These are phyloP conservation scores for Dalbergia cochinchinensis DNA, from an alignment of 306 rosid species.

Conservation along the genomic window DNA sequence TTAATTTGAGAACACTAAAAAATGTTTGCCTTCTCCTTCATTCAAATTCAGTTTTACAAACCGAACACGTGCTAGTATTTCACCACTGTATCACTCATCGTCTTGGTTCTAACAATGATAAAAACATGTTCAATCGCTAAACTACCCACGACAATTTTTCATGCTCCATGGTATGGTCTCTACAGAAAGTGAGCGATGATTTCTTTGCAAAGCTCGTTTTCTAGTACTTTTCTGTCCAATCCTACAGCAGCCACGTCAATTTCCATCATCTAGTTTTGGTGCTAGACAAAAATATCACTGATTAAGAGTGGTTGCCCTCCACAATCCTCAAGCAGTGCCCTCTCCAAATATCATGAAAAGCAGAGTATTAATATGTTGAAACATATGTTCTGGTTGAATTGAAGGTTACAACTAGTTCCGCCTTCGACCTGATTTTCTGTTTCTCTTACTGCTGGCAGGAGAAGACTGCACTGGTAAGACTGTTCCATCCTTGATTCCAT, in stretches of 20 bases:
- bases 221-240: too few species aligned
- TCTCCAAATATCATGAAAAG: slow-evolving; percentile 3
- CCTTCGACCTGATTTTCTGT: slow-evolving; percentile 72
- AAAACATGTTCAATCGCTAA: too few species aligned
- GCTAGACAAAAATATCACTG: neutral
- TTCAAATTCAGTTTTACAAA: too few species aligned
- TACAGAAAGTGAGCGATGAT: neutral
- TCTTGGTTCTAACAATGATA: too few species aligned
- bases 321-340: neutral
- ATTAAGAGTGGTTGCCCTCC: neutral
- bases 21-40: too few species aligned
- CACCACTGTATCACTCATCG: too few species aligned
- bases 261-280: neutral
- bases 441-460: slow-evolving; percentile 61
- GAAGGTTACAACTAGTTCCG: slow-evolving; percentile 57
- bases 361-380: slow-evolving; percentile 12
- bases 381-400: neutral
- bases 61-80: too few species aligned
- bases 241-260: neutral
- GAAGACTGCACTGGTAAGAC: slow-evolving; percentile 78
- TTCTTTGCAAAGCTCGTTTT: neutral
- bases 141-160: too few species aligned
- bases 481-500: slow-evolving; percentile 85
- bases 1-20: too few species aligned
- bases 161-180: too few species aligned